Evolutionary conservation across 1,284 basidiomycete genomes (phyloP).

Genomic region (Tilletia walkeri): DNA sequence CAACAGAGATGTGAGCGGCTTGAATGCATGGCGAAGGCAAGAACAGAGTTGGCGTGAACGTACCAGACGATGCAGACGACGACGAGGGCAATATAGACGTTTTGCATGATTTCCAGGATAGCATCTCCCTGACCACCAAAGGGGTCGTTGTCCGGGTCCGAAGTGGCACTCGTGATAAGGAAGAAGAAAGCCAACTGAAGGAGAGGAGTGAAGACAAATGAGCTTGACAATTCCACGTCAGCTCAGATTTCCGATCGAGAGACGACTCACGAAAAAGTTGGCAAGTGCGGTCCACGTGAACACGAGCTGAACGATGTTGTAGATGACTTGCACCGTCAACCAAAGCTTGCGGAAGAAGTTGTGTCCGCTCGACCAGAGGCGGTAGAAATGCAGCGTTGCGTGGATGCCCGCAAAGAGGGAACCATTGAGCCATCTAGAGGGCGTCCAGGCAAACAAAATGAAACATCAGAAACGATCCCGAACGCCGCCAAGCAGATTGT

Average conservation of each 20-base stretch:
- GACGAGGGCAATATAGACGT: constrained; percentile 34
- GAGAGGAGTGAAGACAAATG: not conserved
- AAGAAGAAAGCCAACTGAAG: constrained; percentile 68
- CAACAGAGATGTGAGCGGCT: too few species aligned
- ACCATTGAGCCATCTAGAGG: constrained; percentile 72
- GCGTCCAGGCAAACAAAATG: too few species aligned
- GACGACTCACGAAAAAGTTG: constrained; percentile 67
- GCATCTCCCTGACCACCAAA: constrained; percentile 70
- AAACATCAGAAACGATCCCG: too few species aligned
- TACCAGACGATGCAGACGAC: constrained; percentile 30
- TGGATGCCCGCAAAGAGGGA: constrained; percentile 82
- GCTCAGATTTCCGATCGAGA: not conserved
- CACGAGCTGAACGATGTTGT: constrained; percentile 57
- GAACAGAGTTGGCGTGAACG: constrained; percentile 64
- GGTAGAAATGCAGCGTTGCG: constrained; percentile 77
- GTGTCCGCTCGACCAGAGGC: constrained; percentile 87
- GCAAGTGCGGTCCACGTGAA: constrained; percentile 81
- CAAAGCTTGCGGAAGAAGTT: constrained; percentile 77
- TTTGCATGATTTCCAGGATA: constrained; percentile 27
- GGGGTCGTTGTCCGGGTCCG: constrained; percentile 64
- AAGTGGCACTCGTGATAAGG: constrained; percentile 60
- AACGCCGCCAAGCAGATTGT: too few species aligned
- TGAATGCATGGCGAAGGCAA: constrained; percentile 42
- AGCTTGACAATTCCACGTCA: too few species aligned
- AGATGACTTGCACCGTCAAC: constrained; percentile 67